Percentiles rank a stretch among this genome's conserved stretches.
Evolutionary conservation across 2,329 filamentous ascomycete genomes (phyloP).

Genomic region (Beauveria asiatica): DNA sequence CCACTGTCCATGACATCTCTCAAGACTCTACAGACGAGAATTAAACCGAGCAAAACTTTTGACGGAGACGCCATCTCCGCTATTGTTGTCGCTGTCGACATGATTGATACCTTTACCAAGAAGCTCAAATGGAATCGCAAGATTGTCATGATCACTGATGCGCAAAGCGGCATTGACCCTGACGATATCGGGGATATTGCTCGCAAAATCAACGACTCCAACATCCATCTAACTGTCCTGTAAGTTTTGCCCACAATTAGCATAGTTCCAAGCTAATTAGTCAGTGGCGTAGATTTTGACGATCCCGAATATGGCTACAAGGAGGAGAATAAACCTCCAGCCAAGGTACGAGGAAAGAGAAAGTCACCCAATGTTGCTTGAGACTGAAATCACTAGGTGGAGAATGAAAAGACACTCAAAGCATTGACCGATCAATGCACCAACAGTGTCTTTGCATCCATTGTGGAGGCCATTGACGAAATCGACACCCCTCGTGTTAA

Average conservation of each 20-base stretch:
- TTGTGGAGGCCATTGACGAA: conserved; percentile 76
- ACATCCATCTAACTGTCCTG: conserved; percentile 73
- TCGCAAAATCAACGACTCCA: conserved; percentile 63
- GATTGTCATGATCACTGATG: conserved; percentile 83
- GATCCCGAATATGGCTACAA: conserved; percentile 83
- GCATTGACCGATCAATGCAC: conserved; percentile 57
- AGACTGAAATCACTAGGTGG: conserved; percentile 22
- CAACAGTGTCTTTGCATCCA: conserved; percentile 68
- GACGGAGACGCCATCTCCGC: conserved; percentile 81
- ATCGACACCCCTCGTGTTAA: conserved; percentile 72
- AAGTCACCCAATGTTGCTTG: not conserved
- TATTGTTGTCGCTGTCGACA: conserved; percentile 74
- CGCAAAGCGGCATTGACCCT: conserved; percentile 60
- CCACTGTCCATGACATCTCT: conserved; percentile 59
- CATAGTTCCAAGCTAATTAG: conserved; percentile 14
- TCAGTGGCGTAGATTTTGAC: conserved; percentile 85
- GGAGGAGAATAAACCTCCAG: conserved; percentile 70
- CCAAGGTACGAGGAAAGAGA: conserved; percentile 48
- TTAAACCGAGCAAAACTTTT: conserved; percentile 60
- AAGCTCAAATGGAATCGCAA: conserved; percentile 73
- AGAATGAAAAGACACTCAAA: conserved; percentile 64
- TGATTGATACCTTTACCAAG: conserved; percentile 74
- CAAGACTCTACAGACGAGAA: conserved; percentile 49
- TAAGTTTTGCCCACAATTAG: conserved; percentile 37
- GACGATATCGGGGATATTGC: conserved; percentile 64